phyloP scores from a whole-genome alignment of 2,329 filamentous ascomycete species.

The Dactylellina cionopaga region DNA sequence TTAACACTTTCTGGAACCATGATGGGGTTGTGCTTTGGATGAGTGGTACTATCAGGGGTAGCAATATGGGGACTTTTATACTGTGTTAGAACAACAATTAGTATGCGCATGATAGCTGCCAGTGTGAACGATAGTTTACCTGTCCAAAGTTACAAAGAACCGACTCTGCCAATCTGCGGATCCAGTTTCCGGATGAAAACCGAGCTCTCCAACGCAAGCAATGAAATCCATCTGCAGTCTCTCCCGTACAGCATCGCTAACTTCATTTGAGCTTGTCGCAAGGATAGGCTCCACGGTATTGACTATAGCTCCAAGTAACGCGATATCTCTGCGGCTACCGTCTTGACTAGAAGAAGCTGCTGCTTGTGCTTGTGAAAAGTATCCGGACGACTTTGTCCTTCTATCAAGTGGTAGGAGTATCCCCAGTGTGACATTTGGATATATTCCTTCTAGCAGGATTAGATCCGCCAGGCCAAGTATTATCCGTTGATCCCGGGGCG shows the following conservation, averaged over 20 bases:
- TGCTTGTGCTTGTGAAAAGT: constrained; percentile 41
- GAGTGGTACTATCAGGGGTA: constrained; percentile 55
- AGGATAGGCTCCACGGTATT: constrained; percentile 31
- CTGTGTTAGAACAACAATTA: constrained; percentile 22
- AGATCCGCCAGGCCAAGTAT: constrained; percentile 55
- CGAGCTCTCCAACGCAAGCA: constrained; percentile 56
- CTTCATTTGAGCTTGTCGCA: constrained; percentile 38
- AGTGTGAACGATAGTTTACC: constrained; percentile 32
- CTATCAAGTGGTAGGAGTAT: constrained; percentile 46
- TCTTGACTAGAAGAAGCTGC: constrained; percentile 7
- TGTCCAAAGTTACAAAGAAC: constrained; percentile 53
- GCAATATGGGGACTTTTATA: constrained; percentile 52
- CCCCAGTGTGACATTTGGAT: constrained; percentile 54
- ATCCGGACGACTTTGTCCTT: constrained; percentile 47
- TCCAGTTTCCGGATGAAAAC: constrained; percentile 51
- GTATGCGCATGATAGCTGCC: constrained; percentile 15
- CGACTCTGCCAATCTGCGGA: constrained; percentile 48
- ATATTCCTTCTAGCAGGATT: constrained; percentile 56
- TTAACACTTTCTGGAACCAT: constrained; percentile 52
- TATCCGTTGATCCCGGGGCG: constrained; percentile 53
- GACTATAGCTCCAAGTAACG: constrained; percentile 25
- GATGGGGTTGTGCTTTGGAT: constrained; percentile 53
- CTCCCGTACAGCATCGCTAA: constrained; percentile 52
- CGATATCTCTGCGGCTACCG: constrained; percentile 1
- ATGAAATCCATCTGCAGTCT: constrained; percentile 55